These are phyloP conservation scores for Pascua sp. DNA, from an alignment of 1,284 basidiomycete species.

Conservation along the genomic window DNA sequence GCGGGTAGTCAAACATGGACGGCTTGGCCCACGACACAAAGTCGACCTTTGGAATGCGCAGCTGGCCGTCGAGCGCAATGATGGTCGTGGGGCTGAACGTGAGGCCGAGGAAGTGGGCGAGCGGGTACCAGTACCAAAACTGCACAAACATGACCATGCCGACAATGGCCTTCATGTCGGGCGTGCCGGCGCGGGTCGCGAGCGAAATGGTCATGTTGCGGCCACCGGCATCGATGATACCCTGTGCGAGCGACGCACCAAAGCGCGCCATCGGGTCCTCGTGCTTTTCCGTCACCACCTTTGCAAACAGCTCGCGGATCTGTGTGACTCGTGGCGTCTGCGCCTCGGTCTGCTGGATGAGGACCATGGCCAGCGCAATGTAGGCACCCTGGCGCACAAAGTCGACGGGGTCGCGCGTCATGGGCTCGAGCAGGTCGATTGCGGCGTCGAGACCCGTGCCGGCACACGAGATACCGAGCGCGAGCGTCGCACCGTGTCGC, in stretches of 20 bases:
- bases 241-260: slow-evolving; percentile 88
- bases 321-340: slow-evolving; percentile 74
- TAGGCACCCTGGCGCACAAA: slow-evolving; percentile 97
- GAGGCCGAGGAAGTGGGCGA: slow-evolving; percentile 87
- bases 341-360: slow-evolving; percentile 90
- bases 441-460: slow-evolving; percentile 95
- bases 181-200: slow-evolving; percentile 81
- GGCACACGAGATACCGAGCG: slow-evolving; percentile 84
- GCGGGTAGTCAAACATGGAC: slow-evolving; percentile 84
- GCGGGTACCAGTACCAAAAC: slow-evolving; percentile 99
- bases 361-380: slow-evolving; percentile 88
- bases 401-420: slow-evolving; percentile 94
- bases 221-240: slow-evolving; percentile 93
- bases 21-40: slow-evolving; percentile 82
- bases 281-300: slow-evolving; percentile 89
- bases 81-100: slow-evolving; percentile 91
- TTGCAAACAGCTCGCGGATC: slow-evolving; percentile 75
- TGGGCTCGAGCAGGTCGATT: slow-evolving; percentile 88
- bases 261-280: slow-evolving; percentile 97
- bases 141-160: slow-evolving; percentile 95
- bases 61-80: slow-evolving; percentile 78
- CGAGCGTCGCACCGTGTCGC: slow-evolving; percentile 88
- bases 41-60: slow-evolving; percentile 87
- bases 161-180: slow-evolving; percentile 85
- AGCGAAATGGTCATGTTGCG: slow-evolving; percentile 90